Evolutionary conservation across 352 stramenopile species (phyloP).

Genomic region (Phytopythium oedochilum): DNA sequence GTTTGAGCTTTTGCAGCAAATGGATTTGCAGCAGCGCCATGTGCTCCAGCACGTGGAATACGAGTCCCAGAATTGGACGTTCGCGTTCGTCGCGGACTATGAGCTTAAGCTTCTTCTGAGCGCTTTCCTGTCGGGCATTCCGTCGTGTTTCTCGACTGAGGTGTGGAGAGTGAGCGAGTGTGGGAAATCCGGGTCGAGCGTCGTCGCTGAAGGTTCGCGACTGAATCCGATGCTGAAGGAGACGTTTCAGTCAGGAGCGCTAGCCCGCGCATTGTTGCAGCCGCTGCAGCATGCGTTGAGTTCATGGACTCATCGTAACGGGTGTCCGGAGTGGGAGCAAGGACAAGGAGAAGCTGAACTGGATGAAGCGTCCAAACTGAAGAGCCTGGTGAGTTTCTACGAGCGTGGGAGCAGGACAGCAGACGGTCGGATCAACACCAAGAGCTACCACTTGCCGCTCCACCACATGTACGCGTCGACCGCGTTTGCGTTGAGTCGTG

Average conservation of each 20-base stretch:
- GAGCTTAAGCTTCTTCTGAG: slow-evolving; percentile 74
- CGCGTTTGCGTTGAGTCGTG: slow-evolving; percentile 40
- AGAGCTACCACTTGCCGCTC: slow-evolving; percentile 71
- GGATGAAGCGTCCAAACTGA: slow-evolving; percentile 1
- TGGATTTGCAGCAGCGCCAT: slow-evolving; percentile 75
- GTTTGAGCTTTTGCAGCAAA: slow-evolving; percentile 68
- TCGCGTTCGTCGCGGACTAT: slow-evolving; percentile 80
- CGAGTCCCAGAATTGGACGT: slow-evolving; percentile 81
- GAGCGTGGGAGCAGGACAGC: slow-evolving; percentile 15
- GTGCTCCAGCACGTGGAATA: slow-evolving; percentile 73
- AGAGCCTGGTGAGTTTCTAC: slow-evolving; percentile 34
- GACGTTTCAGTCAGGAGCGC: slow-evolving; percentile 22
- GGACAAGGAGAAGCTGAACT: slow-evolving; percentile 5
- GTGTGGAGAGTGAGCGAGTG: slow-evolving; percentile 19
- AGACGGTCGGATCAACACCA: slow-evolving; percentile 24
- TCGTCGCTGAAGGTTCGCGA: slow-evolving; percentile 13
- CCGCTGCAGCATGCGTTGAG: slow-evolving; percentile 26
- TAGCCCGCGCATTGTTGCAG: slow-evolving; percentile 43
- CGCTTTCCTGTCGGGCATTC: slow-evolving; percentile 56
- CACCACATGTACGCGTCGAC: slow-evolving; percentile 73
- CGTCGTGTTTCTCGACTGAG: slow-evolving; percentile 41
- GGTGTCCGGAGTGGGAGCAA: slow-evolving; percentile 22
- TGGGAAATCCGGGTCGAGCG: slow-evolving; percentile 15
- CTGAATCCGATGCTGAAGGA: slow-evolving; percentile 24
- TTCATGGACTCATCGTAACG: slow-evolving; percentile 32